Conservation (phyloP, 805 yeast genomes). For the Isabelozyma heimii region DNA sequence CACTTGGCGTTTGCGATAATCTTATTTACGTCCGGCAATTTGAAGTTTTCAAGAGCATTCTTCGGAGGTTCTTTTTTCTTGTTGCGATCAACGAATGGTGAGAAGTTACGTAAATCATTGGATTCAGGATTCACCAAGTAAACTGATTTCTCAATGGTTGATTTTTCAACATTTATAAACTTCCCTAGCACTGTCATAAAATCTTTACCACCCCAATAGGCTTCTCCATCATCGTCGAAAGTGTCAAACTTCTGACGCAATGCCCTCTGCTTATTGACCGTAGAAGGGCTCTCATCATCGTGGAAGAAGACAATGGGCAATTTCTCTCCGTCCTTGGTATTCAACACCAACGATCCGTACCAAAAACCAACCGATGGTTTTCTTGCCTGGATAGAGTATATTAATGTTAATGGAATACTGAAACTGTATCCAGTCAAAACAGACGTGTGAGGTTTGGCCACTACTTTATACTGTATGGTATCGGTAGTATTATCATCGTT, state of each 20-base stretch:
- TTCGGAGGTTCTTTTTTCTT: conserved; percentile 1
- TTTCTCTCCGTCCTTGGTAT: conserved; percentile 63
- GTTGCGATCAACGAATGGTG: conserved; percentile 25
- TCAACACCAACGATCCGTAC: conserved; percentile 82
- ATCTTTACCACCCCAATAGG: conserved; percentile 92
- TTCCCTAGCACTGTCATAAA: conserved; percentile 55
- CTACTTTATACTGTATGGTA: conserved; percentile 17
- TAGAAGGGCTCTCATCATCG: conserved; percentile 81
- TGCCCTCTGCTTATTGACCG: conserved; percentile 56
- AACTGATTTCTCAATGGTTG: conserved; percentile 70
- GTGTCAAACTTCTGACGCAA: conserved; percentile 71
- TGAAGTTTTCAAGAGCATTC: conserved; percentile 14
- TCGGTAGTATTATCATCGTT: background rate
- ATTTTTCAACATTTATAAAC: conserved; percentile 61
- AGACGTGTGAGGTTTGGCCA: conserved; percentile 51
- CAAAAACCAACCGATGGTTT: conserved; percentile 86
- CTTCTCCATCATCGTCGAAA: conserved; percentile 50
- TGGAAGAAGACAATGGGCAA: conserved; percentile 90
- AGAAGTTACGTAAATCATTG: conserved; percentile 59
- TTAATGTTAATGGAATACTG: conserved; percentile 52
- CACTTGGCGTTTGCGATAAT: conserved; percentile 73
- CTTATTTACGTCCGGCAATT: conserved; percentile 41
- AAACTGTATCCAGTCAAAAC: conserved; percentile 66
- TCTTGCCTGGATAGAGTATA: conserved; percentile 80
- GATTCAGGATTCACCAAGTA: conserved; percentile 76